phyloP scores from a whole-genome alignment of 805 yeast species.

The Lipomyces japonicus region DNA sequence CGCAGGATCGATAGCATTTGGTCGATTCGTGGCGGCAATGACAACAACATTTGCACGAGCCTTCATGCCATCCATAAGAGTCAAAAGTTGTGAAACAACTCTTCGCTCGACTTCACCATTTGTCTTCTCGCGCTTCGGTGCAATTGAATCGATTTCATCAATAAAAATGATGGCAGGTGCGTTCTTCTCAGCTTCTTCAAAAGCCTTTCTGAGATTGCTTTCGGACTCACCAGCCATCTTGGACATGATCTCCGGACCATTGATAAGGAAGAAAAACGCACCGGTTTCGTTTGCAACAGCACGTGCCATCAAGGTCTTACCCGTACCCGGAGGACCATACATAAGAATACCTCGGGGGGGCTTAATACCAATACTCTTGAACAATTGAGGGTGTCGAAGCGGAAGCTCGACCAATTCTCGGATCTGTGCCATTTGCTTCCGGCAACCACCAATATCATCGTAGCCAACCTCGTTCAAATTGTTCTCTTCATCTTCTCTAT shows the following conservation, averaged over 20 bases:
- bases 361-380: constrained; percentile 96
- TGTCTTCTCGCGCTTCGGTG: constrained; percentile 99
- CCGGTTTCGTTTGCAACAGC: constrained; percentile 99
- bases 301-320: constrained; percentile 98
- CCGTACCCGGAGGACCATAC: constrained; percentile 99
- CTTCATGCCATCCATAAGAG: constrained; percentile 99
- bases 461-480: constrained; percentile 96
- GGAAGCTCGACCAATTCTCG: constrained; percentile 98
- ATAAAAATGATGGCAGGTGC: constrained; percentile 97
- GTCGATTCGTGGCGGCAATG: constrained; percentile 94
- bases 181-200: constrained; percentile 98
- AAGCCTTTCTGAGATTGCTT: constrained; percentile 93
- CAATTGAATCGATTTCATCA: constrained; percentile 97
- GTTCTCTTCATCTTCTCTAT: constrained; percentile 96
- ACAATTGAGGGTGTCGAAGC: constrained; percentile 95
- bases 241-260: constrained; percentile 99
- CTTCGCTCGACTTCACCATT: constrained; percentile 99
- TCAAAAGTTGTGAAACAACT: constrained; percentile 94
- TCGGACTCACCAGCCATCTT: constrained; percentile 99
- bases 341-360: constrained; percentile 97
- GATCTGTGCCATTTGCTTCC: constrained; percentile 99
- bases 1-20: constrained; percentile 82
- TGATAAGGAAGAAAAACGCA: constrained; percentile 95
- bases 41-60: constrained; percentile 98
- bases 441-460: constrained; percentile 98